Base-by-base conservation (phyloP, 495 filamentous ascomycete species). In the Xylaria scruposa region DNA sequence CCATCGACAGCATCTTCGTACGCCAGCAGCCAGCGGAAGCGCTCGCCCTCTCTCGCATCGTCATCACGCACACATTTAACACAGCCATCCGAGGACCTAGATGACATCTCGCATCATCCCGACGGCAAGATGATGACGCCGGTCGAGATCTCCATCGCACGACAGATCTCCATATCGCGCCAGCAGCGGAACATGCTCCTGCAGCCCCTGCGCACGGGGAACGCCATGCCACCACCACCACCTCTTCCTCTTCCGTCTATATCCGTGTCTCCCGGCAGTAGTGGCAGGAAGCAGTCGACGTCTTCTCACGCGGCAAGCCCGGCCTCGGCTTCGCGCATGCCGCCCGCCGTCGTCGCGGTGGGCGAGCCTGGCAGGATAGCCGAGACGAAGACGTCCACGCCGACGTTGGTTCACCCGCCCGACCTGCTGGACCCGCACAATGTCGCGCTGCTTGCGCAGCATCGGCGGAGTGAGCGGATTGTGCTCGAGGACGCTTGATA, bases 101-200 rank as follows among this genome's bases (percentile, higher is more conserved):
- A 83, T 56, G 80, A 83, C 26, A 74, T 78, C 1, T 77, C 66
- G 12, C 78, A 76, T 6, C 73, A 86, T 9, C 67, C 81, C 49
- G 38, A 77, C 33, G 62, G 62, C 51, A 66, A 66, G 6, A 75
- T 70, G 26, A 79, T 79, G 75, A 77, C 75, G 46, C 75, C 86
- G 26, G 87, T 88, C 8, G 87, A 90, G 74, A 79, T 88, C 59
- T 88, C 86, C 21, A 89, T 90, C 70, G 88, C 88, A 3, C 77
- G 88, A 12, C 87, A 89, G 75, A 88, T 90, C 72, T 87, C 85
- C 47, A 82, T 90, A 29, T 89, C 88, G 40, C 75, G 85, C 46
- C 83, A 87, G 74, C 88, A 89, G 79, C 79, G 84, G 1, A 81
- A 83, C 31, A 36, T 60, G 74, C 71, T 89, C 59, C 77, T 90